A percentile compares a stretch with the other conserved stretches of the same genome.
Conservation (phyloP, 2,329 filamentous ascomycete genomes). For the Ilyonectria destructans region DNA sequence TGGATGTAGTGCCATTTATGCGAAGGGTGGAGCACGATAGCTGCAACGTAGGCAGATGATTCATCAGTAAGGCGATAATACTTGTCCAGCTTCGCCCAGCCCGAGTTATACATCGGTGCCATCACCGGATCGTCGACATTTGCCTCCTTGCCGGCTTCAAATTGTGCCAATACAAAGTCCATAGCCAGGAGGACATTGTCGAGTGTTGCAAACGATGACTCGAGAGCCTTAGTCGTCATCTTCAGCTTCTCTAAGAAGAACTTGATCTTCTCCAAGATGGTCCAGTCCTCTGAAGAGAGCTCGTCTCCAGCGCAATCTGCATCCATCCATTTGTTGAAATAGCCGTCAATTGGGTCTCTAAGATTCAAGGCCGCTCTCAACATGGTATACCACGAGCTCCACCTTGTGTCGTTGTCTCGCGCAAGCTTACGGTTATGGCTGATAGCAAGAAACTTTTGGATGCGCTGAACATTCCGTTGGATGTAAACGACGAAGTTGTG, state of each 20-base stretch:
- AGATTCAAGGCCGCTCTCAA: slow-evolving; percentile 1
- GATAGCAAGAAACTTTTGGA: slow-evolving; percentile 24
- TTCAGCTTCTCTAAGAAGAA: slow-evolving; percentile 3
- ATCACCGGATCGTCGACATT: too few species aligned
- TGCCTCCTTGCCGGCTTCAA: background rate
- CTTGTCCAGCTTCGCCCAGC: too few species aligned
- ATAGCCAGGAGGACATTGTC: background rate
- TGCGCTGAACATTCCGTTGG: slow-evolving; percentile 17
- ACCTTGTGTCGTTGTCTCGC: background rate
- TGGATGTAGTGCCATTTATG: too few species aligned
- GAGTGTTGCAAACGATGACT: background rate
- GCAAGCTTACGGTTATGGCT: slow-evolving; percentile 4
- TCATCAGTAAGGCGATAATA: too few species aligned
- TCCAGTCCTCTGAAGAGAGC: slow-evolving; percentile 3
- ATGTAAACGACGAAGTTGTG: slow-evolving; percentile 19
- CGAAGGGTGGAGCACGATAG: too few species aligned
- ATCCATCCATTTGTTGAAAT: slow-evolving; percentile 1
- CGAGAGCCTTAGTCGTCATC: background rate
- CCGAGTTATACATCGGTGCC: too few species aligned
- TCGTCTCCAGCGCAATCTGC: slow-evolving; percentile 4
- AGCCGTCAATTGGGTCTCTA: background rate
- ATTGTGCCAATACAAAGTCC: background rate
- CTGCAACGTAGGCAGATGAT: too few species aligned
- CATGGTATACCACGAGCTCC: slow-evolving; percentile 2
- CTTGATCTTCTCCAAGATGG: slow-evolving; percentile 5